Percentiles rank a stretch among this genome's conserved stretches.
Evolutionary conservation across 1,284 basidiomycete species (phyloP).

Genomic region (Heliocybe sulcata): DNA sequence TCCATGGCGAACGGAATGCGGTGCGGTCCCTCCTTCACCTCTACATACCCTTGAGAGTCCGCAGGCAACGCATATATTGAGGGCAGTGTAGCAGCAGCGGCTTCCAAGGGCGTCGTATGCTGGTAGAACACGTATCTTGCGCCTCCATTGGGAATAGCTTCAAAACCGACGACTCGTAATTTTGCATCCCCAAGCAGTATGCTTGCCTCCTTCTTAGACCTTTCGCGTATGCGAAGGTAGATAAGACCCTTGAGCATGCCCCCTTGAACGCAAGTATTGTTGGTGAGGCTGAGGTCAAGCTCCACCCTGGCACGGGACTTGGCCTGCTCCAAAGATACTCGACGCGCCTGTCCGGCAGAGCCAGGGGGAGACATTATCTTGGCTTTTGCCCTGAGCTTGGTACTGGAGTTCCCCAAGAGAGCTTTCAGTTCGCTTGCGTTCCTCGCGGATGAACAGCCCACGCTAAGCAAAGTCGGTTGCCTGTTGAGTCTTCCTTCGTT

Average conservation of each 20-base stretch:
- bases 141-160: conserved; percentile 57
- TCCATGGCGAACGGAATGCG: conserved; percentile 74
- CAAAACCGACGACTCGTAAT: conserved; percentile 83
- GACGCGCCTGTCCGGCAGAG: conserved; percentile 7
- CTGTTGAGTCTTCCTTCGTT: conserved; percentile 16
- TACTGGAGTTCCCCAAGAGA: conserved; percentile 52
- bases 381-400: conserved; percentile 48
- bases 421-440: conserved; percentile 48
- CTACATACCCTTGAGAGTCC: conserved; percentile 69
- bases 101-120: conserved; percentile 56
- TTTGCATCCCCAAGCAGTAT: conserved; percentile 76
- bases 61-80: conserved; percentile 43
- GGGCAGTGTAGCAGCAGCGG: conserved; percentile 38
- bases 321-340: conserved; percentile 52
- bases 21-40: conserved; percentile 65
- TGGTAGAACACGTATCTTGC: conserved; percentile 86
- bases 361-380: conserved; percentile 27
- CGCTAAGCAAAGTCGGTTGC: conserved; percentile 45
- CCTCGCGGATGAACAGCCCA: conserved; percentile 35
- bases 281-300: conserved; percentile 77
- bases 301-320: conserved; percentile 71
- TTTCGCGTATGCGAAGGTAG: conserved; percentile 62
- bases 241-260: conserved; percentile 69
- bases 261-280: conserved; percentile 78
- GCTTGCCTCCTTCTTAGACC: conserved; percentile 47